A percentile compares a stretch with the other conserved stretches of the same genome.
phyloP scores from a whole-genome alignment of 768 basidiomycete genomes.

The Termitomyces sp. region DNA sequence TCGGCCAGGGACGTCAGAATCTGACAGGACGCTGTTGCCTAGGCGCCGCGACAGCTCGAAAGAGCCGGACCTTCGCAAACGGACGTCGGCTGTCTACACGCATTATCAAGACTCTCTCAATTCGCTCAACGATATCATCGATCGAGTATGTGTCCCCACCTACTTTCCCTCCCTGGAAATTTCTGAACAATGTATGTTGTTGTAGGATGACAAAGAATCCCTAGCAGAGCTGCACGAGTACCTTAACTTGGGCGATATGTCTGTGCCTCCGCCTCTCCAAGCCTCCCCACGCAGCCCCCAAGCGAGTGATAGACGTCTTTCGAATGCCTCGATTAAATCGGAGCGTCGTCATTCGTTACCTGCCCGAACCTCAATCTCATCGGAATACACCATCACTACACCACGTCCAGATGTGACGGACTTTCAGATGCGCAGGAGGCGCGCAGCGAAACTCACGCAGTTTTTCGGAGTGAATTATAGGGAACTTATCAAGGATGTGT shows the following conservation, averaged over 20 bases:
- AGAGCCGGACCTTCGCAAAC: constrained; percentile 7
- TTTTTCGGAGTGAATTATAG: constrained; percentile 88
- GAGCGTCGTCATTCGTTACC: constrained; percentile 73
- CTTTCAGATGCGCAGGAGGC: constrained; percentile 68
- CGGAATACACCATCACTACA: constrained; percentile 38
- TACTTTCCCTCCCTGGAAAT: not conserved
- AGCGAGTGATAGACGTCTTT: constrained; percentile 23
- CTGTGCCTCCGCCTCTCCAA: constrained; percentile 19
- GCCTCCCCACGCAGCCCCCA: constrained; percentile 13
- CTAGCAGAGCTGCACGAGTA: constrained; percentile 72
- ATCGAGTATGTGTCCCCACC: constrained; percentile 47
- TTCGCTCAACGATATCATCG: constrained; percentile 76
- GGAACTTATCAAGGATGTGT: constrained; percentile 67
- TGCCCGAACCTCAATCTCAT: constrained; percentile 51
- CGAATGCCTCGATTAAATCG: constrained; percentile 38
- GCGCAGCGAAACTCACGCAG: constrained; percentile 79
- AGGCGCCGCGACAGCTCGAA: constrained; percentile 15
- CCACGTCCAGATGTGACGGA: constrained; percentile 40
- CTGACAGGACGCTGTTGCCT: constrained; percentile 45
- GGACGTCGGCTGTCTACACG: constrained; percentile 52
- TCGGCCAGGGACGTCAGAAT: constrained; percentile 64
- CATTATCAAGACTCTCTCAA: constrained; percentile 80
- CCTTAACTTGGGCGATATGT: constrained; percentile 31
- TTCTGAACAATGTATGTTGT: not conserved
- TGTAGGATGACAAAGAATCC: constrained; percentile 70